Evolutionary conservation across 2,329 filamentous ascomycete species (phyloP).

Genomic region (Sclerotinia trifoliorum): DNA sequence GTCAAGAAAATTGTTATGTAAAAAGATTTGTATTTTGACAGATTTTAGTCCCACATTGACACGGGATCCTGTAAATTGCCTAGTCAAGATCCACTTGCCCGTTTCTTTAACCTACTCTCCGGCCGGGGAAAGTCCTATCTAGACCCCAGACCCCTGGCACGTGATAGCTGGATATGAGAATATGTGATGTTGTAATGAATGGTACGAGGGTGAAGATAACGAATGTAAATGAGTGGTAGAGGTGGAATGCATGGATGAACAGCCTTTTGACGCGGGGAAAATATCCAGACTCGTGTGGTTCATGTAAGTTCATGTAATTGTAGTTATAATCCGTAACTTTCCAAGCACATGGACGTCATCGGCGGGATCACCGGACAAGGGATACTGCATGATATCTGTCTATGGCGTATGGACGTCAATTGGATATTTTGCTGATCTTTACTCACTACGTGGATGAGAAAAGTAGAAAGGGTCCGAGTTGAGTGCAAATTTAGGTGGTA

Average conservation of each 20-base stretch:
- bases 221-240: neutral
- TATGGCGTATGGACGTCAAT: neutral
- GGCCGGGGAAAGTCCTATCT: constrained; percentile 12
- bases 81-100: constrained; percentile 1
- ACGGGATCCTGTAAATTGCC: neutral
- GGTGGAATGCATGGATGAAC: neutral
- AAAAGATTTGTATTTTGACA: constrained; percentile 9
- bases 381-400: neutral
- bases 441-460: neutral
- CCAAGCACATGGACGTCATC: neutral
- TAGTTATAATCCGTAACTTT: neutral
- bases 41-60: neutral
- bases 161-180: constrained; percentile 16
- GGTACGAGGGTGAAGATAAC: neutral
- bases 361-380: constrained; percentile 10
- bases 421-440: neutral
- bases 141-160: constrained; percentile 20
- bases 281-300: neutral
- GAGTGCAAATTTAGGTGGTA: neutral
- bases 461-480: neutral
- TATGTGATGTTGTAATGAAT: constrained; percentile 2
- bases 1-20: constrained; percentile 12
- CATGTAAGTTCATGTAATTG: neutral
- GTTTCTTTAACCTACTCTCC: neutral
- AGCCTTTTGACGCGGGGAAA: neutral